These are phyloP conservation scores for Fistulinella staudtii DNA, from an alignment of 1,284 basidiomycete genomes.

Conservation along the genomic window DNA sequence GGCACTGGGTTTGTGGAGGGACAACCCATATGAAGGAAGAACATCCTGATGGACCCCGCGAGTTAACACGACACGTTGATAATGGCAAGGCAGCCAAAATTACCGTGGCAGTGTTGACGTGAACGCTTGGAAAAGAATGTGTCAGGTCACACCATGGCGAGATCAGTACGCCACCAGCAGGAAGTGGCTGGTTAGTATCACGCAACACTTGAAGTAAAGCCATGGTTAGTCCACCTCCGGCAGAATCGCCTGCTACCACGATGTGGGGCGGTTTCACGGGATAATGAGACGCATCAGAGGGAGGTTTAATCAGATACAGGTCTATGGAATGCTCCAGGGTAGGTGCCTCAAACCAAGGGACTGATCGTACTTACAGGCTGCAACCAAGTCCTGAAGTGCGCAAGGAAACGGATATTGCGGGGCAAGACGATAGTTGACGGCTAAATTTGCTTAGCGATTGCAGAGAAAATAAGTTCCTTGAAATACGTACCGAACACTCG, in stretches of 20 bases:
- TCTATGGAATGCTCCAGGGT: slow-evolving; percentile 31
- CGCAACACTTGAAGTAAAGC: slow-evolving; percentile 90
- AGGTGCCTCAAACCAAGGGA: background rate
- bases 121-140: slow-evolving; percentile 89
- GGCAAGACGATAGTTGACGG: slow-evolving; percentile 86
- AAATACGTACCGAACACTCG: slow-evolving; percentile 69
- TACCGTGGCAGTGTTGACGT: slow-evolving; percentile 82
- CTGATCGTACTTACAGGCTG: slow-evolving; percentile 58
- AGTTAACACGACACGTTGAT: background rate
- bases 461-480: background rate
- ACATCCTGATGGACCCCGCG: slow-evolving; percentile 52
- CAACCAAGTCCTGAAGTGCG: slow-evolving; percentile 82
- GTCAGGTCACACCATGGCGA: slow-evolving; percentile 94
- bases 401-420: slow-evolving; percentile 98
- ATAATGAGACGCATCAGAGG: slow-evolving; percentile 69
- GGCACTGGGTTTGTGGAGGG: slow-evolving; percentile 79
- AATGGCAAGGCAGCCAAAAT: slow-evolving; percentile 14
- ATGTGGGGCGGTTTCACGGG: slow-evolving; percentile 83
- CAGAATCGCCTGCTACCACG: slow-evolving; percentile 88
- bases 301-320: slow-evolving; percentile 52
- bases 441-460: slow-evolving; percentile 35
- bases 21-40: slow-evolving; percentile 64
- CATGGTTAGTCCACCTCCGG: slow-evolving; percentile 86
- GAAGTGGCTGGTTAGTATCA: slow-evolving; percentile 77
- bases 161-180: slow-evolving; percentile 82